Percentiles rank a stretch among this genome's conserved stretches.
phyloP scores from a whole-genome alignment of 768 basidiomycete species.

The Boletus eberwhitei region DNA sequence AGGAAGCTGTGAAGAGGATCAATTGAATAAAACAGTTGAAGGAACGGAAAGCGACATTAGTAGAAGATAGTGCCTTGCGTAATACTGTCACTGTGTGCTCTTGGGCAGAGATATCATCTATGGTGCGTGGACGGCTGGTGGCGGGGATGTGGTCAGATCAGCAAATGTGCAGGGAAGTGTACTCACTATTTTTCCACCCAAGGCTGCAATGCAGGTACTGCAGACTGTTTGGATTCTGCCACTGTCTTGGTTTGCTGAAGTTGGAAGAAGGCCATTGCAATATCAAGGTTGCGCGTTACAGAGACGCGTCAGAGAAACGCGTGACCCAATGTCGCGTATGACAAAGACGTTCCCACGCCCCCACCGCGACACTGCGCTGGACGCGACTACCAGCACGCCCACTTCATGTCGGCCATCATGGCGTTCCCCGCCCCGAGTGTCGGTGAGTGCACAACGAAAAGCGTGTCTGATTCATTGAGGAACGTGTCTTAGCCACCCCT shows the following conservation, averaged over 20 bases:
- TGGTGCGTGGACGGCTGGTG: constrained; percentile 89
- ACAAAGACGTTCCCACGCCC: constrained; percentile 31
- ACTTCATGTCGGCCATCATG: constrained; percentile 23
- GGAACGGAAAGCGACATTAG: constrained; percentile 63
- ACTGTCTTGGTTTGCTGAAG: constrained; percentile 38
- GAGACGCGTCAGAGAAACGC: constrained; percentile 44
- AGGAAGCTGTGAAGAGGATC: constrained; percentile 63
- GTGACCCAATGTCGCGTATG: constrained; percentile 41
- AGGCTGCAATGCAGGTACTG: constrained; percentile 68
- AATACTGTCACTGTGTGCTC: constrained; percentile 94
- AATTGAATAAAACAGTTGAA: neutral
- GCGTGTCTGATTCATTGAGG: constrained; percentile 4
- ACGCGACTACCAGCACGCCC: constrained; percentile 16
- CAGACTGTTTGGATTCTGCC: constrained; percentile 40
- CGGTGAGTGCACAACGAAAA: constrained; percentile 15
- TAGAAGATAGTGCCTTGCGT: constrained; percentile 83
- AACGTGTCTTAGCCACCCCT: constrained; percentile 10
- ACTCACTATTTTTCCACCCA: constrained; percentile 99
- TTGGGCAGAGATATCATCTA: constrained; percentile 96
- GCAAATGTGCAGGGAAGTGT: neutral
- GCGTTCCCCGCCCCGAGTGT: constrained; percentile 7
- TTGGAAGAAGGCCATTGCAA: constrained; percentile 69
- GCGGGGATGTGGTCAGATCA: constrained; percentile 3
- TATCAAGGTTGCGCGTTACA: neutral
- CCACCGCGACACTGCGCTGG: constrained; percentile 15